Evolutionary conservation across 129 eudicot genomes (phyloP).

Genomic region (Tanacetum coccineum): DNA sequence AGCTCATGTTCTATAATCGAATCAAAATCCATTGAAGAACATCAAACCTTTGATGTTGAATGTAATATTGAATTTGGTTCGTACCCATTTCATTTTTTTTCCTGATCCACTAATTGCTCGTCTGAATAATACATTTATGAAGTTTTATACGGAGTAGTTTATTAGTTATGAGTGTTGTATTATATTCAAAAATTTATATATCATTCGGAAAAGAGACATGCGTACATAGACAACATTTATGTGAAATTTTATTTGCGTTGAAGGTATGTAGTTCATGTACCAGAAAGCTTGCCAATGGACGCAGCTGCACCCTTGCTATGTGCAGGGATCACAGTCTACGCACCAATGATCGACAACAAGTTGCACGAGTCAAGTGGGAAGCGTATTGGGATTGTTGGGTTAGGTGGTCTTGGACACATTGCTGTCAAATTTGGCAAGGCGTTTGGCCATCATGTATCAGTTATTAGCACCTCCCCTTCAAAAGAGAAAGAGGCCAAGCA

Average conservation of each 20-base stretch:
- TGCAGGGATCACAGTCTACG: constrained; percentile 80
- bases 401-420: constrained; percentile 85
- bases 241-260: not conserved
- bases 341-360: constrained; percentile 48
- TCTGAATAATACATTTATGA: too few relatives aligned
- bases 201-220: too few relatives aligned
- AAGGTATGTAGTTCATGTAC: constrained; percentile 69
- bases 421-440: constrained; percentile 85
- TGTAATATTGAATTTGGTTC: too few relatives aligned
- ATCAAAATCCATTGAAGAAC: too few relatives aligned
- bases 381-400: constrained; percentile 65
- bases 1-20: too few relatives aligned
- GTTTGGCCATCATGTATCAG: constrained; percentile 82
- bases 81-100: too few relatives aligned
- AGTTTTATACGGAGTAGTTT: not conserved
- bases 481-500: constrained; percentile 69
- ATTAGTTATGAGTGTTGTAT: not conserved
- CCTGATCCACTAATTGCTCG: too few relatives aligned
- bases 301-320: constrained; percentile 82
- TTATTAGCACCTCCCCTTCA: constrained; percentile 83
- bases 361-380: constrained; percentile 42
- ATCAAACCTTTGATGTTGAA: too few relatives aligned
- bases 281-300: constrained; percentile 71
- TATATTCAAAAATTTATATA: too few relatives aligned
- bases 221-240: not conserved